Evolutionary conservation across 225 moss, liverwort and hornwort genomes (phyloP), one percentile per base, ranked within the genome.

Genomic region (Physcomitrium patens): DNA sequence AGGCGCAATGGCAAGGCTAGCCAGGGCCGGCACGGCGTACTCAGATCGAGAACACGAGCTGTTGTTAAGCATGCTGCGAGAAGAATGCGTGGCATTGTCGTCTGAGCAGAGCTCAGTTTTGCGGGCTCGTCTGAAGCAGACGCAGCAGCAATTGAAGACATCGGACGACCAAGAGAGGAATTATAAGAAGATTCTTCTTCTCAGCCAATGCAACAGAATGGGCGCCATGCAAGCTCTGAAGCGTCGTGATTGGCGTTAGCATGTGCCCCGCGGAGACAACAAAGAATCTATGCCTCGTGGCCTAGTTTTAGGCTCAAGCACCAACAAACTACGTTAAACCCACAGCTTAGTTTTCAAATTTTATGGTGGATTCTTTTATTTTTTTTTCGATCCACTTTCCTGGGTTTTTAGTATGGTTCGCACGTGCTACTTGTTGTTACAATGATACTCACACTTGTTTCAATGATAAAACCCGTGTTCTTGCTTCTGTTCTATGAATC

Each of bases 21-120:
- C 56, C 12, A 69, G 71, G 60, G 14, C 42, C 8, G 83, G 83
- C 1, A 80, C 68, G 1, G 59, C 59, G 3, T 66, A 47, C 41
- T 54, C 77, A 4, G 51, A 46, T 8, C 67, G 65, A 0, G 75
- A 78, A 2, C 68, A 51, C n/a, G 77, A 86, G 0, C 0, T 76
- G 9, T 76, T 83, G 42, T 11, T 86, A 76, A 72, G 78, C 19
- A 60, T 73, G 47, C 20, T 86, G 83, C 80, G 86, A 70, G 83
- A 86, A 27, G 86, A 86, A 69, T 80, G 83, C 49, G 52, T 62
- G 49, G 78, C 64, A 65, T 65, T 81, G 6, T 14, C 76, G n/a
- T 60, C 71, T 4, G 18, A 53, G 65, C 66, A 20, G 11, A 47
- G 50, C 0, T 52, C 67, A 5, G 23, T 71, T 52, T 60, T 86